phyloP scores from a whole-genome alignment of 805 yeast genomes.

The Hyphopichia homilentoma region DNA sequence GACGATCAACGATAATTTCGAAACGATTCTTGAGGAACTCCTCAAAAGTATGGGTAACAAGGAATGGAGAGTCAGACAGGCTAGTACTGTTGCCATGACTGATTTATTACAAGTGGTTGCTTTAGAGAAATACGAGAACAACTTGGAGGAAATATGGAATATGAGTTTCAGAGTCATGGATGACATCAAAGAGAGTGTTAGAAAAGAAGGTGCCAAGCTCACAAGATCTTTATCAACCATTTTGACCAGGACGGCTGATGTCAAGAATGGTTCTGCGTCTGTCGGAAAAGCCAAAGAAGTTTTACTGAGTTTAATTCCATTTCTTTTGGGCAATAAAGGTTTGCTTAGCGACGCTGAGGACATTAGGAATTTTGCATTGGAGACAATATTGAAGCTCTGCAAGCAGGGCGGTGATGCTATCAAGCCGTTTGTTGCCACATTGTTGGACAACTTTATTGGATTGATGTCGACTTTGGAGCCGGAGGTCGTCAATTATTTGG shows the following conservation, averaged over 20 bases:
- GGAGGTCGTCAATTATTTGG: conserved; percentile 78
- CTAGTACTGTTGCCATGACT: conserved; percentile 67
- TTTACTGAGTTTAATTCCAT: conserved; percentile 64
- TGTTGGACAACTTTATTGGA: conserved; percentile 64
- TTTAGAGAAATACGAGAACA: conserved; percentile 45
- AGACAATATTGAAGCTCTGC: conserved; percentile 68
- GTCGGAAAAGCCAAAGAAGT: conserved; percentile 42
- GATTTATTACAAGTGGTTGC: conserved; percentile 66
- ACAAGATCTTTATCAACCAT: conserved; percentile 64
- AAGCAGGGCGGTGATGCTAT: conserved; percentile 58
- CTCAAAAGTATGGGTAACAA: conserved; percentile 66
- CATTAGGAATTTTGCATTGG: conserved; percentile 68
- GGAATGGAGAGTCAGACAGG: conserved; percentile 94
- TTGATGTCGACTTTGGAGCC: conserved; percentile 90
- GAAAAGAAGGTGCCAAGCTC: conserved; percentile 71
- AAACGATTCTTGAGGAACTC: conserved; percentile 60
- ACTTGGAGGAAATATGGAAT: conserved; percentile 71
- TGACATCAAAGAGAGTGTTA: conserved; percentile 90
- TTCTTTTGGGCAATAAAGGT: conserved; percentile 75
- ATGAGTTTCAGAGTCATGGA: conserved; percentile 88
- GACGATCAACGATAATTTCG: conserved; percentile 52
- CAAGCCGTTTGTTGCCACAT: conserved; percentile 62
- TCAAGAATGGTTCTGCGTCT: conserved; percentile 34
- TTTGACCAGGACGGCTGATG: conserved; percentile 55
- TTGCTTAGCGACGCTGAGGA: conserved; percentile 84